Evolutionary conservation across 1,139 yeast genomes (phyloP), one percentile per base, ranked within the genome.

Genomic region (Candida sp.): DNA sequence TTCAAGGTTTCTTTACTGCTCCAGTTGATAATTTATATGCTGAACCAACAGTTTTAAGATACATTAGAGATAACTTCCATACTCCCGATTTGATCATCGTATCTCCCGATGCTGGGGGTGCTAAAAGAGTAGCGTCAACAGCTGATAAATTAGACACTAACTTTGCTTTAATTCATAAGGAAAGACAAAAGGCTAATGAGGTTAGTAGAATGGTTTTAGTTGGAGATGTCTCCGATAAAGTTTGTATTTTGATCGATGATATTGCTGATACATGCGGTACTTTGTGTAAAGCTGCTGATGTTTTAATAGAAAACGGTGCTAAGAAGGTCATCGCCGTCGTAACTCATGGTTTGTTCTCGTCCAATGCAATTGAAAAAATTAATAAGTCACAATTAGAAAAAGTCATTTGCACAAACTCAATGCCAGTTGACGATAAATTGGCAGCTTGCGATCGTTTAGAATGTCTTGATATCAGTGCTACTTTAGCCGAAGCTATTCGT

Each of bases 231-330:
- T 66, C 77, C 2, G 78, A 80, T 43, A 84, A 84, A 56, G 75
- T 82, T 3, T 85, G 93, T 66, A 70, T 86, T 25, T 68, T 86
- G 51, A 81, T 86, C 35, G 95, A 86, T 59, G 95, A 86, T 59
- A 85, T 86, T 87, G 91, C 91, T 22, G 93, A 86, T 57, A 86
- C 93, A 4, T 85, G 93, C 65, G 93, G 93, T 39, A 85, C 93
- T 3, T 67, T 85, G 49, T 85, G 84, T 50, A 85, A 85, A 57
- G 93, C 93, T 1, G 84, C 89, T 6, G 87, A 84, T 45, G 78
- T 85, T 35, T 67, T 81, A 45, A 62, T 75, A 46, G 74, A 68
- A 5, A 76, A 77, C 44, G 84, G 86, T 34, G 93, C 93, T n/a
- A 75, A 79, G 48, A 79, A 81, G 53, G 93, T 85, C 34, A 76